These are phyloP conservation scores for Psidium friedrichsthalianum DNA, from an alignment of 345 rosid genomes.

Conservation along the genomic window DNA sequence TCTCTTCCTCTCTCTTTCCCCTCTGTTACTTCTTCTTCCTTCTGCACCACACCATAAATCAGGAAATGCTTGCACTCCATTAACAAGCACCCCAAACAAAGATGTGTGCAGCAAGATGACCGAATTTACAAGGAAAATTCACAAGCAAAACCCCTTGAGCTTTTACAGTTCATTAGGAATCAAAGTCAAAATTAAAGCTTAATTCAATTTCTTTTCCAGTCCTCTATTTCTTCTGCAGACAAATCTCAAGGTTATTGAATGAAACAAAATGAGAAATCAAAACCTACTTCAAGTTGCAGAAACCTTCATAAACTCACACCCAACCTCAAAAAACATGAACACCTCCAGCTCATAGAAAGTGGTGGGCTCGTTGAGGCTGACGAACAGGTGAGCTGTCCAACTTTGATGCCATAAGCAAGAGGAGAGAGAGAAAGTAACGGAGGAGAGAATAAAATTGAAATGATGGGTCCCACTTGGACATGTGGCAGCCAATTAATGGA, in stretches of 20 bases:
- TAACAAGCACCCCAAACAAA: not conserved
- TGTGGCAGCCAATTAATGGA: not conserved
- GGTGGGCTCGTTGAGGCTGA: too few species aligned
- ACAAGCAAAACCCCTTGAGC: not conserved
- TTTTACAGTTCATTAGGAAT: not conserved
- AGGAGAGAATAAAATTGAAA: not conserved
- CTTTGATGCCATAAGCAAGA: not conserved
- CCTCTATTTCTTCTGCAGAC: not conserved
- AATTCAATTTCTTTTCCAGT: not conserved
- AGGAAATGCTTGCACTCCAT: not conserved
- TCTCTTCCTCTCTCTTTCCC: too few species aligned
- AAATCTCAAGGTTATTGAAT: not conserved
- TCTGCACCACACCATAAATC: not conserved
- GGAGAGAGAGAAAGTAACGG: not conserved
- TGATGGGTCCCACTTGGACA: not conserved
- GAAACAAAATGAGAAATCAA: not conserved
- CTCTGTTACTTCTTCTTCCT: not conserved
- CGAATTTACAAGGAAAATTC: not conserved
- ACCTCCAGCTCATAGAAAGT: not conserved
- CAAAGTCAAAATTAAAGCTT: not conserved
- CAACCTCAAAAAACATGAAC: not conserved
- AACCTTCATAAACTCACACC: not conserved
- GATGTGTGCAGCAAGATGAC: not conserved
- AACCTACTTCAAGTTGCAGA: not conserved
- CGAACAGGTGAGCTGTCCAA: not conserved